phyloP scores from a whole-genome alignment of 2,329 filamentous ascomycete species.

The Escovopsis sp. region DNA sequence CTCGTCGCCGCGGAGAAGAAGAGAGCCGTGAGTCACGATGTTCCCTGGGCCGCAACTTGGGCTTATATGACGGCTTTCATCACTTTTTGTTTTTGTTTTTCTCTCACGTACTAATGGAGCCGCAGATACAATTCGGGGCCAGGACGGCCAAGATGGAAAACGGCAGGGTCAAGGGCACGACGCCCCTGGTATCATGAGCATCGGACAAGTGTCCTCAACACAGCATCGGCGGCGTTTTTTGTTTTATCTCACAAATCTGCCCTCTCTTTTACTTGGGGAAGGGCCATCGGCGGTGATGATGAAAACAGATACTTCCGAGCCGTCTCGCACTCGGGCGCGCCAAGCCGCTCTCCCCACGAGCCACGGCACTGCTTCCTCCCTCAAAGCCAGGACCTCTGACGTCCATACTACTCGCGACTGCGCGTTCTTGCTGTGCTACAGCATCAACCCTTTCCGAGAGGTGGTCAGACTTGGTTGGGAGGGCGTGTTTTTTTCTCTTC shows the following conservation, averaged over 20 bases:
- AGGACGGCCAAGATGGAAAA: conserved; percentile 72
- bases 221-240: neutral
- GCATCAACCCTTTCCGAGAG: conserved; percentile 22
- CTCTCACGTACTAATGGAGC: neutral
- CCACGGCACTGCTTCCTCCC: too few relatives aligned
- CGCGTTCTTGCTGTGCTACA: conserved; percentile 28
- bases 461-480: conserved; percentile 2
- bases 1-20: conserved; percentile 78
- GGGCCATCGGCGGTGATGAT: conserved; percentile 45
- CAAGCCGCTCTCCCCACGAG: too few relatives aligned
- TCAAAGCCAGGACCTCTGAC: too few relatives aligned
- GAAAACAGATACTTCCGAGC: conserved; percentile 63
- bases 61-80: neutral
- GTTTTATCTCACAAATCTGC: too few relatives aligned
- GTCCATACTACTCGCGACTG: conserved; percentile 12
- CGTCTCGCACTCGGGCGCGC: conserved; percentile 11
- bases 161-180: conserved; percentile 54
- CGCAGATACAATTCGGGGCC: conserved; percentile 66
- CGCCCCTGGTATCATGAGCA: conserved; percentile 32
- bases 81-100: neutral
- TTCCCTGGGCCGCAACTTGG: neutral
- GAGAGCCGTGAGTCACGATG: conserved; percentile 8
- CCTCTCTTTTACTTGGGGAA: too few relatives aligned
- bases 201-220: conserved; percentile 3
- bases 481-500: conserved; percentile 7